Evolutionary conservation across 495 filamentous ascomycete genomes (phyloP).

Genomic region (Annulohypoxylon bovei): DNA sequence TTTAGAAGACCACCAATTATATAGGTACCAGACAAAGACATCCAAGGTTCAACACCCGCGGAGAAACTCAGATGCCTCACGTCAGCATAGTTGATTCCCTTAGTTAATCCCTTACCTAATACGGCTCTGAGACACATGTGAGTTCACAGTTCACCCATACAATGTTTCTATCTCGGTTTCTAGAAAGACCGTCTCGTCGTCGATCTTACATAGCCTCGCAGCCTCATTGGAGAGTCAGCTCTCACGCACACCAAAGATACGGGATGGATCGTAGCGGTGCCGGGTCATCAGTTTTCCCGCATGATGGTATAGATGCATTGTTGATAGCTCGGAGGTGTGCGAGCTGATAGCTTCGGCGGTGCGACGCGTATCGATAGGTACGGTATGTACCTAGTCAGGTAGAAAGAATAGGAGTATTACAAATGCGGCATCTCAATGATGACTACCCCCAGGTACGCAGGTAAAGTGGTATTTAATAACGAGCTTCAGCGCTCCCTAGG

Average conservation of each 20-base stretch:
- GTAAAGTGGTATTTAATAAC: slow-evolving; percentile 7
- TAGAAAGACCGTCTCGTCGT: neutral
- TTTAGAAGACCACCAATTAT: neutral
- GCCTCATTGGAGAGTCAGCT: slow-evolving; percentile 15
- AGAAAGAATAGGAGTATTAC: neutral
- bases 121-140: neutral
- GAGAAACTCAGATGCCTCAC: slow-evolving; percentile 25
- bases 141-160: neutral
- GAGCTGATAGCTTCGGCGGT: neutral
- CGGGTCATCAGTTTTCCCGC: slow-evolving; percentile 12
- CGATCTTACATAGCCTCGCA: slow-evolving; percentile 17
- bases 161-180: neutral
- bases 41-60: neutral
- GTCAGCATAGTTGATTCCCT: slow-evolving; percentile 16
- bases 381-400: too few relatives aligned
- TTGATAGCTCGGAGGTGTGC: slow-evolving; percentile 7
- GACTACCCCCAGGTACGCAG: neutral
- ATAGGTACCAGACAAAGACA: neutral
- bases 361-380: neutral
- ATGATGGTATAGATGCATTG: neutral
- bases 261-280: neutral
- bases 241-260: neutral
- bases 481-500: neutral
- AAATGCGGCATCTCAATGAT: neutral
- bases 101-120: slow-evolving; percentile 8